Evolutionary conservation across 805 yeast genomes (phyloP).

Genomic region (Sugiyamaella valdiviana): DNA sequence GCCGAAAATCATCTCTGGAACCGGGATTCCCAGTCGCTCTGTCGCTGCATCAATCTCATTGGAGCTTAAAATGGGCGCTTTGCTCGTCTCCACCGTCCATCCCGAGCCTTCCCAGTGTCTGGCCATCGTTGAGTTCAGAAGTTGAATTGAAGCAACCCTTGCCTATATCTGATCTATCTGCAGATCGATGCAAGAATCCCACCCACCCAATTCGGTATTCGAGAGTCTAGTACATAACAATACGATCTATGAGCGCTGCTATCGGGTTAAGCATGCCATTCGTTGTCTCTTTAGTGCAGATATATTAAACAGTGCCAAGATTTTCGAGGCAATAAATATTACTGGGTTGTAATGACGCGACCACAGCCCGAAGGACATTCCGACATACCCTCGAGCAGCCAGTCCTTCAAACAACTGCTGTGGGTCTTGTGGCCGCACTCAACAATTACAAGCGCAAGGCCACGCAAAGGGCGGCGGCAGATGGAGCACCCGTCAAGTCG

Average conservation of each 20-base stretch:
- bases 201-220: too few relatives aligned
- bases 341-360: conserved; percentile 2
- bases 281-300: too few relatives aligned
- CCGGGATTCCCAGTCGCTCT: conserved; percentile 59
- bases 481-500: conserved; percentile 64
- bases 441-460: conserved; percentile 52
- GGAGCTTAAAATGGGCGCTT: conserved; percentile 71
- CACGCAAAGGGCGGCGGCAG: conserved; percentile 72
- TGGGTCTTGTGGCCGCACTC: conserved; percentile 88
- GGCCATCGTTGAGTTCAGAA: neutral
- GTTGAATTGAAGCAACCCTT: neutral
- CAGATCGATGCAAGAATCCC: too few relatives aligned
- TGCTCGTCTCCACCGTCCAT: conserved; percentile 70
- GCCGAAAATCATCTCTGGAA: conserved; percentile 98
- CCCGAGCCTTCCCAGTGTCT: conserved; percentile 40
- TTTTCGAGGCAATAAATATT: neutral
- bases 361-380: conserved; percentile 79
- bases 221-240: too few relatives aligned
- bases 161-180: too few relatives aligned
- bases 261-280: too few relatives aligned
- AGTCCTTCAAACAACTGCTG: conserved; percentile 65
- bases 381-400: conserved; percentile 64
- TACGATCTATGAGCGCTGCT: too few relatives aligned
- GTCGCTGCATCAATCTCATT: conserved; percentile 66
- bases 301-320: too few relatives aligned